A percentile compares a stretch with the other conserved stretches of the same genome.
Evolutionary conservation across 139 green algal genomes (phyloP).

Genomic region (Chlorella sorokiniana): DNA sequence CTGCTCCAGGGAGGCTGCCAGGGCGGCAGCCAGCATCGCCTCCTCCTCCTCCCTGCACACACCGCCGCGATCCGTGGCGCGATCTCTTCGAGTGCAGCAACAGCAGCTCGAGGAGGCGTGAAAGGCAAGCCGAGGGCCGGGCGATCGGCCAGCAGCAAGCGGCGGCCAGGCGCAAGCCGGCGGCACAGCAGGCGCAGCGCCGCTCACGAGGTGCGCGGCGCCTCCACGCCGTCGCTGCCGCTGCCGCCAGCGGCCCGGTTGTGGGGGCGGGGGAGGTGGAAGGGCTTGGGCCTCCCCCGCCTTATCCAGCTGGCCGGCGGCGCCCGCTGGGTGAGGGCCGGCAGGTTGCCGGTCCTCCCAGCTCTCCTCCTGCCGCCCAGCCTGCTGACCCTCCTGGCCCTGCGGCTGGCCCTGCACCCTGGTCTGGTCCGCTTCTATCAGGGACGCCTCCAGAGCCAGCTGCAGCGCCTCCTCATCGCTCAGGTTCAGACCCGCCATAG

Average conservation of each 20-base stretch:
- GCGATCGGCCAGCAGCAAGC: too few species aligned
- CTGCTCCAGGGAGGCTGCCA: constrained; percentile 39
- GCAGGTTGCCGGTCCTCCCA: not conserved
- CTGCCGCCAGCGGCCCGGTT: too few species aligned
- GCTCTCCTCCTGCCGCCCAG: not conserved
- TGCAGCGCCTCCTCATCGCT: constrained; percentile 40
- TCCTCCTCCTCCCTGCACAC: constrained; percentile 45
- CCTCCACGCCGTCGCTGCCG: too few species aligned
- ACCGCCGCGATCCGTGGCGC: too few species aligned
- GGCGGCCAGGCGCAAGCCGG: too few species aligned
- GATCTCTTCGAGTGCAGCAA: not conserved
- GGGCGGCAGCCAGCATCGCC: constrained; percentile 41
- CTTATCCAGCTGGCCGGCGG: not conserved
- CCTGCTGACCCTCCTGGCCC: not conserved
- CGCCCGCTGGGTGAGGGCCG: not conserved
- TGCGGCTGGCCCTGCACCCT: not conserved
- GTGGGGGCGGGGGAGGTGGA: too few species aligned
- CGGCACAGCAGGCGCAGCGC: too few species aligned
- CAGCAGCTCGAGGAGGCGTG: not conserved
- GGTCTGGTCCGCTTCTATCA: constrained; percentile 1
- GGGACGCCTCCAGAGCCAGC: constrained; percentile 28
- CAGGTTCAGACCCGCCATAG: not conserved
- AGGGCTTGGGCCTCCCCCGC: too few species aligned
- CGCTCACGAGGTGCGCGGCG: too few species aligned
- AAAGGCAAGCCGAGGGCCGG: too few species aligned